phyloP scores from a whole-genome alignment of 345 rosid species.

The Populus nigra region DNA sequence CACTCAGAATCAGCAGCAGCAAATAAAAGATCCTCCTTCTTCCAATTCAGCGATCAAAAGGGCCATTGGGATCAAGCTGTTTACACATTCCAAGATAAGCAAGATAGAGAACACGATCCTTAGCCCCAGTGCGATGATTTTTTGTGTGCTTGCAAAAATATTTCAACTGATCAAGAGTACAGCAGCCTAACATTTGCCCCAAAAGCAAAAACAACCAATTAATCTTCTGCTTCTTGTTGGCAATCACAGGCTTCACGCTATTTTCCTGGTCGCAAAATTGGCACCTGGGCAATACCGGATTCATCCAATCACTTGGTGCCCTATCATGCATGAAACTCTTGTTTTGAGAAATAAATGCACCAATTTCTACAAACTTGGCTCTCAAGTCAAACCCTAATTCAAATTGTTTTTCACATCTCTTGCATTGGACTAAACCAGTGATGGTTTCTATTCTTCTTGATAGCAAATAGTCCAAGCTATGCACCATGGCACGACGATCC shows the following conservation, averaged over 20 bases:
- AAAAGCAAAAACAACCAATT: constrained; percentile 87
- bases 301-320: constrained; percentile 60
- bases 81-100: constrained; percentile 63
- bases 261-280: constrained; percentile 49
- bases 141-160: constrained; percentile 80
- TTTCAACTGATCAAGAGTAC: constrained; percentile 72
- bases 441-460: constrained; percentile 34
- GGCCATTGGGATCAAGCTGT: constrained; percentile 57
- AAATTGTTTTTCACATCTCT: constrained; percentile 50
- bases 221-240: constrained; percentile 46
- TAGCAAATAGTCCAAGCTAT: constrained; percentile 35
- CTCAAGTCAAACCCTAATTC: constrained; percentile 48
- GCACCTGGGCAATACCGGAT: constrained; percentile 47
- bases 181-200: constrained; percentile 66
- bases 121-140: constrained; percentile 79
- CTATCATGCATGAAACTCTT: constrained; percentile 54
- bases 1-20: neutral
- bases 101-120: constrained; percentile 68
- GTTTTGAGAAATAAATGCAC: constrained; percentile 24
- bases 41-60: constrained; percentile 32
- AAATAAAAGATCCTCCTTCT: neutral
- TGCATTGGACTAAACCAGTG: constrained; percentile 62
- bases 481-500: constrained; percentile 44
- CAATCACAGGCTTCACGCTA: constrained; percentile 53
- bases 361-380: constrained; percentile 48